phyloP scores from a whole-genome alignment of 306 rosid genomes.

The Vachellia pachyceras region DNA sequence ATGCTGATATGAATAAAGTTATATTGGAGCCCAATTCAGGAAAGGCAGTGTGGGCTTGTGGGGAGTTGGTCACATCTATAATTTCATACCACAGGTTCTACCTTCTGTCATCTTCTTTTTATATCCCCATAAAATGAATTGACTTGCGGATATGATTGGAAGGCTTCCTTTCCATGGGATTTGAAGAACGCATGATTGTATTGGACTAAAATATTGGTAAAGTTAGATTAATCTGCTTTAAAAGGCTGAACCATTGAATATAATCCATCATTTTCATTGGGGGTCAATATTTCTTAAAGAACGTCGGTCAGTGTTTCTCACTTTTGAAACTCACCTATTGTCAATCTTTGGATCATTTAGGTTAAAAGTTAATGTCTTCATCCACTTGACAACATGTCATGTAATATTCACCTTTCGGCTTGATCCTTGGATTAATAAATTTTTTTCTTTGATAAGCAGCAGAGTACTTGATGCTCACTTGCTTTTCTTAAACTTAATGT shows the following conservation, averaged over 20 bases:
- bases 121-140: background rate
- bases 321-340: background rate
- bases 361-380: background rate
- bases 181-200: background rate
- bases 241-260: background rate
- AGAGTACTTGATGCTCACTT: background rate
- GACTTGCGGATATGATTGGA: background rate
- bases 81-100: constrained; percentile 49
- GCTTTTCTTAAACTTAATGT: background rate
- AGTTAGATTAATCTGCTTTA: background rate
- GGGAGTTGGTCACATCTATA: too few relatives aligned
- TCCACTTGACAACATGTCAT: background rate
- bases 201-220: background rate
- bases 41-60: too few relatives aligned
- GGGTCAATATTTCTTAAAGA: background rate
- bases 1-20: too few relatives aligned
- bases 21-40: too few relatives aligned
- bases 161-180: constrained; percentile 8
- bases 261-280: background rate
- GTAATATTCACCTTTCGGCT: background rate
- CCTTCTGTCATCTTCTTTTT: background rate
- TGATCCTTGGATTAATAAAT: background rate
- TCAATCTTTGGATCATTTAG: background rate
- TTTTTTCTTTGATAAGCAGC: background rate
- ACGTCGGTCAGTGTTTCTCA: background rate